These are phyloP conservation scores for Chlamydomonas reinhardtii DNA, from an alignment of 163 green algal genomes.

Conservation along the genomic window DNA sequence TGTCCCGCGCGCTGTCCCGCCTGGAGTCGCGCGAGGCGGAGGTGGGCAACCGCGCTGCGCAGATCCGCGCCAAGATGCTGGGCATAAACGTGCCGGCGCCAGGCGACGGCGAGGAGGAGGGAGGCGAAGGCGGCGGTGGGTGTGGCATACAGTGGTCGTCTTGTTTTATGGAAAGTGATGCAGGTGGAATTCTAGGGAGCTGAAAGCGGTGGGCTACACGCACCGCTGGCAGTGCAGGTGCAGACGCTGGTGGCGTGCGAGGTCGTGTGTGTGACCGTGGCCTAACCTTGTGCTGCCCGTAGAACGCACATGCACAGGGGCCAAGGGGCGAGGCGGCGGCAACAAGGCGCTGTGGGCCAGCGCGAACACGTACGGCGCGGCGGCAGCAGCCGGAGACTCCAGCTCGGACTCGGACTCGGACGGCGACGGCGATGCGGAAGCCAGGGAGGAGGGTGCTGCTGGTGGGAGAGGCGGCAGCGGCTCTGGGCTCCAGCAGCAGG, in stretches of 20 bases:
- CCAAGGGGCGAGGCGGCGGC: neutral
- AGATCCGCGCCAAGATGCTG: slow-evolving; percentile 13
- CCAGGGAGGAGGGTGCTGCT: neutral
- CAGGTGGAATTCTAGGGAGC: no score
- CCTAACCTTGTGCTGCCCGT: no score
- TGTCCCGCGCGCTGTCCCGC: slow-evolving; percentile 2
- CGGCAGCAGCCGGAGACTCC: neutral
- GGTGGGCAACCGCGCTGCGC: slow-evolving; percentile 20
- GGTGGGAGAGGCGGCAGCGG: neutral
- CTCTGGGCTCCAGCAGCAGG: neutral
- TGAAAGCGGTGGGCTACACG: no score
- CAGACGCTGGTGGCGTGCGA: no score
- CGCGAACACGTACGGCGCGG: neutral
- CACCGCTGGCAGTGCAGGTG: no score
- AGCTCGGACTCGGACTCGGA: no score
- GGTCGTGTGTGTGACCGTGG: no score
- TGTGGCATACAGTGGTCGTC: no score
- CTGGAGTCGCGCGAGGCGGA: slow-evolving; percentile 26
- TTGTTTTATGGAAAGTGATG: no score
- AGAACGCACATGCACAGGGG: neutral
- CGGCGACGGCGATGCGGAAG: neutral
- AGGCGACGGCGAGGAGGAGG: neutral
- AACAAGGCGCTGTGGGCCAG: neutral
- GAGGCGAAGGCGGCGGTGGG: neutral
- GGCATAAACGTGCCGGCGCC: slow-evolving; percentile 13